Percentiles rank a stretch among this genome's conserved stretches.
These are phyloP conservation scores for Pseudevernia furfuracea DNA, from an alignment of 495 filamentous ascomycete genomes.

Conservation along the genomic window DNA sequence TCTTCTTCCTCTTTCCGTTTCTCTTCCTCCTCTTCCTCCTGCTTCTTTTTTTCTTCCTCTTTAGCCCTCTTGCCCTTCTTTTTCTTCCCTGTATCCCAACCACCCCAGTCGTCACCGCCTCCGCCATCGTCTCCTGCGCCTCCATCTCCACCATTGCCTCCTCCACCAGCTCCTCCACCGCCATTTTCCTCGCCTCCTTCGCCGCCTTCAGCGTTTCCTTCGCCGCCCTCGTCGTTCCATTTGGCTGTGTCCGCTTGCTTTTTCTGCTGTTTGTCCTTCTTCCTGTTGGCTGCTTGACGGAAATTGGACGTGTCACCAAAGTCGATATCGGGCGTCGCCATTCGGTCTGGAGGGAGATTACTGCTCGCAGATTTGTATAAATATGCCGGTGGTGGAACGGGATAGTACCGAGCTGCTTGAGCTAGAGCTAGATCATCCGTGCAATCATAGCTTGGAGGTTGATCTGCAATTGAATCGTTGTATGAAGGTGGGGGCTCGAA, in stretches of 20 bases:
- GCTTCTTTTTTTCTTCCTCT: slow-evolving; percentile 30
- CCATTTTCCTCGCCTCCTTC: slow-evolving; percentile 26
- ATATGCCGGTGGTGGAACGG: slow-evolving; percentile 34
- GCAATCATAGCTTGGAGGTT: slow-evolving; percentile 37
- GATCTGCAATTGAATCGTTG: slow-evolving; percentile 36
- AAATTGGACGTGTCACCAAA: slow-evolving; percentile 45
- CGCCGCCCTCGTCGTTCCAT: slow-evolving; percentile 29
- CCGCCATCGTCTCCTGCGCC: slow-evolving; percentile 32
- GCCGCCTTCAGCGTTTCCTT: slow-evolving; percentile 26
- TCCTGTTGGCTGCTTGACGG: slow-evolving; percentile 42
- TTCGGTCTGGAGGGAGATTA: slow-evolving; percentile 28
- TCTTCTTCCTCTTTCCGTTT: slow-evolving; percentile 28
- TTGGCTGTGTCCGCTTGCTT: slow-evolving; percentile 29
- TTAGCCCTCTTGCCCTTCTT: slow-evolving; percentile 36
- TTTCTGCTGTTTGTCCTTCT: slow-evolving; percentile 36
- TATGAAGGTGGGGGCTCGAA: slow-evolving; percentile 38
- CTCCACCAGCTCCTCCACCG: slow-evolving; percentile 28
- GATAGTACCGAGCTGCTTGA: not conserved
- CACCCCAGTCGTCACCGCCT: slow-evolving; percentile 36
- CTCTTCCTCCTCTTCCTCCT: slow-evolving; percentile 29
- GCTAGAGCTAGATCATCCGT: not conserved
- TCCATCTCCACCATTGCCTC: slow-evolving; percentile 31
- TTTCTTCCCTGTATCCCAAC: slow-evolving; percentile 37
- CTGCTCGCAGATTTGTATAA: slow-evolving; percentile 23
- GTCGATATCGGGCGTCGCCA: slow-evolving; percentile 38